Percentiles rank a stretch among this genome's conserved stretches.
These are phyloP conservation scores for Metarhizium album DNA, from an alignment of 2,329 filamentous ascomycete species.

Conservation along the genomic window DNA sequence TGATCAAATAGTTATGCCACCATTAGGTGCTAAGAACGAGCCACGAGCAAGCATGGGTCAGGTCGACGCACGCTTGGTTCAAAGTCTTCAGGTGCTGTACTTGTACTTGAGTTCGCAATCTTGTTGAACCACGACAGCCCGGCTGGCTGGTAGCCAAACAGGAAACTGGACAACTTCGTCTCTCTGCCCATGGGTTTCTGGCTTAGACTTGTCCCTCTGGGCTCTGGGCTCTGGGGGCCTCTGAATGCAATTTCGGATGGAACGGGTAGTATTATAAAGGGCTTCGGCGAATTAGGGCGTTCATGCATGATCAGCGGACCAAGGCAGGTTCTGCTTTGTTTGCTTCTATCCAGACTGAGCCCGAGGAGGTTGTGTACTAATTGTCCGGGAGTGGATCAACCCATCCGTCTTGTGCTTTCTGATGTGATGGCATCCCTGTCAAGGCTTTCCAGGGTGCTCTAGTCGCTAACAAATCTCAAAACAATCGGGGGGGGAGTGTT, in stretches of 20 bases:
- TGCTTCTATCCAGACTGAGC: not conserved
- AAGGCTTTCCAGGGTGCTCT: not conserved
- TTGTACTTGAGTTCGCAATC: not conserved
- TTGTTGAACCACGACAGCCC: not conserved
- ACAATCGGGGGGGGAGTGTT: not conserved
- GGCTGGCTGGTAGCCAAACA: not conserved
- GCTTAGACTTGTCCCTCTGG: conserved; percentile 1
- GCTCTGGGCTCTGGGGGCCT: no score
- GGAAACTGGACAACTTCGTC: conserved; percentile 1
- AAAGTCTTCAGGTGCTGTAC: no score
- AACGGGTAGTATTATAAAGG: not conserved
- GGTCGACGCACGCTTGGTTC: not conserved
- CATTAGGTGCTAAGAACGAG: not conserved
- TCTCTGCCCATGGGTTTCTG: conserved; percentile 4
- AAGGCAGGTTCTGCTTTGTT: not conserved
- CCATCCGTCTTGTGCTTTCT: not conserved
- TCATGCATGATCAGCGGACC: not conserved
- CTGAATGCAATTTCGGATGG: not conserved
- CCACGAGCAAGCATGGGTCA: not conserved
- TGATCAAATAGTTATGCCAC: not conserved
- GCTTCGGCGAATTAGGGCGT: not conserved
- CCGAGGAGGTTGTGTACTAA: not conserved
- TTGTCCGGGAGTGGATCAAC: not conserved
- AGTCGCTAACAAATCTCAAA: not conserved
- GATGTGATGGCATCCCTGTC: not conserved